These are phyloP conservation scores for Vanrija sp. DNA, from an alignment of 1,284 basidiomycete genomes.

Conservation along the genomic window DNA sequence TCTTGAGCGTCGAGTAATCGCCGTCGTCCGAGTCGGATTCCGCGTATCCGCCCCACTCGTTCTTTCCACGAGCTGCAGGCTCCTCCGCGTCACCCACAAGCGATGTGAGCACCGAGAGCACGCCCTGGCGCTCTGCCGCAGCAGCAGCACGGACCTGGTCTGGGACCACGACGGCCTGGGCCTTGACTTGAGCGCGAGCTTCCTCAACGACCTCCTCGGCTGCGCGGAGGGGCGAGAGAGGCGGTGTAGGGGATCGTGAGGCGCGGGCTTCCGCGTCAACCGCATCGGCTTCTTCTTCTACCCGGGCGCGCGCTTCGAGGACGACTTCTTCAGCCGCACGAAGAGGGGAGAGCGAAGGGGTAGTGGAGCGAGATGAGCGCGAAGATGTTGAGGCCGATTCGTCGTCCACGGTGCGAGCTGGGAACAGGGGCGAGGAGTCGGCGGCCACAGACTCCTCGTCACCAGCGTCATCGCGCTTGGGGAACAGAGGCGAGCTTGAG, in stretches of 20 bases:
- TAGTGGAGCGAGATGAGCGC: slow-evolving; percentile 2
- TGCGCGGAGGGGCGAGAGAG: neutral
- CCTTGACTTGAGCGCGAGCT: neutral
- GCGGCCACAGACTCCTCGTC: neutral
- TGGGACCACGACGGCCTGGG: slow-evolving; percentile 14
- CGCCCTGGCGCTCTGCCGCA: slow-evolving; percentile 24
- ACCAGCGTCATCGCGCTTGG: slow-evolving; percentile 1
- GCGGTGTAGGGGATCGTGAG: neutral
- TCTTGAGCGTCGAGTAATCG: slow-evolving; percentile 8
- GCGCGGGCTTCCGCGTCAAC: neutral
- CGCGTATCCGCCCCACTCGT: slow-evolving; percentile 22
- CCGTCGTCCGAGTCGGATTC: slow-evolving; percentile 24
- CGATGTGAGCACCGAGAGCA: slow-evolving; percentile 26
- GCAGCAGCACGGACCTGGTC: slow-evolving; percentile 19
- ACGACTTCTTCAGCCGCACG: neutral
- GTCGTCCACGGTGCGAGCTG: slow-evolving; percentile 3
- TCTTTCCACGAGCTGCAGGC: neutral
- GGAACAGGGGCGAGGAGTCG: slow-evolving; percentile 17
- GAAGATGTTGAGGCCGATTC: neutral
- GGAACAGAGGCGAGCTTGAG: slow-evolving; percentile 20
- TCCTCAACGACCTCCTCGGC: neutral
- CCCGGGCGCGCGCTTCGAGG: neutral
- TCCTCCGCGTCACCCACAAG: slow-evolving; percentile 21
- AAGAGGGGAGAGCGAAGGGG: slow-evolving; percentile 6
- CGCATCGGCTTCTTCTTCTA: neutral